A percentile compares a stretch with the other conserved stretches of the same genome.
Evolutionary conservation across 108 stramenopile species (phyloP).

Genomic region (Cyclotella atomus): DNA sequence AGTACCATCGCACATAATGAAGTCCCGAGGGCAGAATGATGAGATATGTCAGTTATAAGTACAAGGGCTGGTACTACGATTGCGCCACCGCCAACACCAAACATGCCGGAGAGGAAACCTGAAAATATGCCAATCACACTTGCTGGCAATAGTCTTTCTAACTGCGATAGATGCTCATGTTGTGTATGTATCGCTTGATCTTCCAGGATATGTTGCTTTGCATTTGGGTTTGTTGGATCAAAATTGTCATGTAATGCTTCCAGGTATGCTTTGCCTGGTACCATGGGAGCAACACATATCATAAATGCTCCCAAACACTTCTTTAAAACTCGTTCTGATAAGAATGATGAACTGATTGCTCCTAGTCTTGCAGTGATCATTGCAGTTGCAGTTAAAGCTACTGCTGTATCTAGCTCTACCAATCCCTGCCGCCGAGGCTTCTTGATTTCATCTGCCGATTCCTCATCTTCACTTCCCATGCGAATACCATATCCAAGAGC

Average conservation of each 20-base stretch:
- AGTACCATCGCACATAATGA: constrained; percentile 84
- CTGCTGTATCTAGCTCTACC: constrained; percentile 78
- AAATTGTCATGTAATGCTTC: constrained; percentile 8
- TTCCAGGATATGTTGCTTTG: constrained; percentile 6
- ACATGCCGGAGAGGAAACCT: constrained; percentile 83
- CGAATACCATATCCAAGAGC: constrained; percentile 71
- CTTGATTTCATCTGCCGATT: background rate
- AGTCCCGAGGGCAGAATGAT: constrained; percentile 90
- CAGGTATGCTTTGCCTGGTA: constrained; percentile 75
- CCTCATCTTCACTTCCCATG: background rate
- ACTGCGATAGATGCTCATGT: constrained; percentile 4
- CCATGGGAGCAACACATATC: constrained; percentile 84
- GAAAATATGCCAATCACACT: constrained; percentile 48
- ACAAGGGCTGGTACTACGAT: constrained; percentile 89
- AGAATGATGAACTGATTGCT: constrained; percentile 54
- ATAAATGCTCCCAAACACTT: constrained; percentile 83
- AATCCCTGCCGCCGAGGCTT: constrained; percentile 25
- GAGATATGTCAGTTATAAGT: constrained; percentile 73
- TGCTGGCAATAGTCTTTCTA: constrained; percentile 42
- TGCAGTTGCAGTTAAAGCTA: constrained; percentile 72
- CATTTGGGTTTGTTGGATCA: constrained; percentile 4
- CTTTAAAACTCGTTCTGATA: constrained; percentile 59
- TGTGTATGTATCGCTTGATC: background rate
- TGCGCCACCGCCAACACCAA: constrained; percentile 93
- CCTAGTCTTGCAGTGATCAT: constrained; percentile 84